Evolutionary conservation across 2,329 filamentous ascomycete species (phyloP), one percentile per base, ranked within the genome.

Genomic region (Pseudopyricularia javanii): DNA sequence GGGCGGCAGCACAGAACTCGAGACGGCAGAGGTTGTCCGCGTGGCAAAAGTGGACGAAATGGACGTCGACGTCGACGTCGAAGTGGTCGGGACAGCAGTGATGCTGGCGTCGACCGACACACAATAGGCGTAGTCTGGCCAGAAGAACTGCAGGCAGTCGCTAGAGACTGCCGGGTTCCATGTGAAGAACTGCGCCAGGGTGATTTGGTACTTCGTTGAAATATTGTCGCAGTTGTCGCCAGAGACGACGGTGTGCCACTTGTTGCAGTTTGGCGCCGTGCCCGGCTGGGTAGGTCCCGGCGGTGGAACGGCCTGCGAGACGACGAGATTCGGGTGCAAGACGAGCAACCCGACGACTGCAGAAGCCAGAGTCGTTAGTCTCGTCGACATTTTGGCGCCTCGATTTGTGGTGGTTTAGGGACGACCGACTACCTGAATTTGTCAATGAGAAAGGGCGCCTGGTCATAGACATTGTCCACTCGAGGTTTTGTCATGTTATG

Each of bases 161-260:
- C 30, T 49, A 15, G 35, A 40, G 35, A 40, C 35, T 5, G 35
- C 50, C 33, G 53, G 50, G 48, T 56, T 56, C 52, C 53, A 53
- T 15, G 22, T 35, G 32, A 51, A 51, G 30, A 56, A 53, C 34
- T 51, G 32, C n/a, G 28, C 28, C n/a, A 49, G 47, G 14, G 37
- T 17, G 15, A 54, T 35, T 20, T 45, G 28, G 33, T 30, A 24
- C 3, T 8, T 40, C n/a, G 30, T n/a, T 14, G 49, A 26, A 9
- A 56, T 30, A 22, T 45, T 30, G 17, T 15, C 26, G 32, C 55
- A 56, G 17, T 32, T 53, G n/a, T 56, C 55, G 12, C 51, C 48
- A 17, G 40, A 32, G 3, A 35, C 26, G 26, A 56, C 47, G 4
- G 22, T 28, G 30, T 56, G 30, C 32, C 52, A 56, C 28, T 35